Evolutionary conservation across 2,329 filamentous ascomycete species (phyloP).

Genomic region (Colletotrichum limetticola): DNA sequence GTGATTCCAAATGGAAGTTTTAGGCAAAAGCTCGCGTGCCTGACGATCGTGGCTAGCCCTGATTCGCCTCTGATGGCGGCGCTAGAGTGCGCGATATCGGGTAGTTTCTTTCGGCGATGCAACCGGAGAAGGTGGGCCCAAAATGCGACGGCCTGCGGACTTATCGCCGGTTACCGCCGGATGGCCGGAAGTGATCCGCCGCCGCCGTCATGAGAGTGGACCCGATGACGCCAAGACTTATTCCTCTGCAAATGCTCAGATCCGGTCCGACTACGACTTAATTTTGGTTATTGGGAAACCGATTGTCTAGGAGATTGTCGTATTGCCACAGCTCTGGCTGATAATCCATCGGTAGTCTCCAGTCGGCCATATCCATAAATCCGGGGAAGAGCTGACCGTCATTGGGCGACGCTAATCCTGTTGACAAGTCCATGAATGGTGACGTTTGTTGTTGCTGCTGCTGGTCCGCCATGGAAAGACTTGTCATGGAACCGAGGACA

Average conservation of each 20-base stretch:
- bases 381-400: slow-evolving; percentile 9
- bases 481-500: slow-evolving; percentile 16
- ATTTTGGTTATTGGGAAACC: slow-evolving; percentile 5
- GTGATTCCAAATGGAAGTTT: not conserved
- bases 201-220: not conserved
- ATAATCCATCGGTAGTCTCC: slow-evolving; percentile 29
- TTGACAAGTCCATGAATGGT: not conserved
- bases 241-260: not conserved
- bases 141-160: not conserved
- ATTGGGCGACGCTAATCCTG: not conserved
- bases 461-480: slow-evolving; percentile 20
- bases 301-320: slow-evolving; percentile 2
- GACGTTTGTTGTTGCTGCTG: slow-evolving; percentile 7
- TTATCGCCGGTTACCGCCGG: not conserved
- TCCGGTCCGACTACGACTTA: not conserved
- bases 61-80: not conserved
- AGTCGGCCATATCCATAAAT: slow-evolving; percentile 24
- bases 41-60: not conserved
- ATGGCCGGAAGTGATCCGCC: not conserved
- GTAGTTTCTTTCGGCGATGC: not conserved
- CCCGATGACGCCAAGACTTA: not conserved
- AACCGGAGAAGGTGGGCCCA: not conserved
- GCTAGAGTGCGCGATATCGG: not conserved
- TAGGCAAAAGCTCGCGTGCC: not conserved
- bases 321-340: slow-evolving; percentile 30